Conservation (phyloP, 345 rosid genomes). For the Clausena lansium region DNA sequence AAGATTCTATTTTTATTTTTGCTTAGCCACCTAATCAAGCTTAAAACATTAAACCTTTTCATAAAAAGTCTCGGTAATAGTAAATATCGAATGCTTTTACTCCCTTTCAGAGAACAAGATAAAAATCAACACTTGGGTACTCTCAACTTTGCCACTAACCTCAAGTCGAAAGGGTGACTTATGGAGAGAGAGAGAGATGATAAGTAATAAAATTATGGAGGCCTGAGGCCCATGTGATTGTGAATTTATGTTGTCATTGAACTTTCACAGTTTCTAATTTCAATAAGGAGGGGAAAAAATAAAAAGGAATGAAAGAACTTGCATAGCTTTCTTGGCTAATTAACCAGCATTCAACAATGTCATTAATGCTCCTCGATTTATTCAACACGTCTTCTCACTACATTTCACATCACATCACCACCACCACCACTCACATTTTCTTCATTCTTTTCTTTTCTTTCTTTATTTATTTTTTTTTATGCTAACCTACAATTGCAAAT, state of each 20-base stretch:
- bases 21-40: not conserved
- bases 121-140: no score
- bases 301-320: no score
- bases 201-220: not conserved
- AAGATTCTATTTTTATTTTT: no score
- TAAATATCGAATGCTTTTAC: not conserved
- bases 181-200: not conserved
- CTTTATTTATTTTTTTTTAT: no score
- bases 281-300: no score
- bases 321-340: not conserved
- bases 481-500: not conserved
- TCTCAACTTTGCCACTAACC: no score
- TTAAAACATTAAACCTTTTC: not conserved
- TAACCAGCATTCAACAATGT: not conserved
- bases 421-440: not conserved
- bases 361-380: conserved; percentile 11
- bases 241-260: not conserved
- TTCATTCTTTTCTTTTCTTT: not conserved
- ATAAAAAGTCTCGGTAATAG: not conserved
- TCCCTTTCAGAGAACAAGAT: no score
- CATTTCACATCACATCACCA: not conserved
- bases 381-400: not conserved
- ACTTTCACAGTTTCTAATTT: not conserved
- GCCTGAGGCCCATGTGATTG: not conserved
- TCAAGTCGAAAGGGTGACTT: no score